A percentile compares a stretch with the other conserved stretches of the same genome.
phyloP scores from a whole-genome alignment of 495 filamentous ascomycete species.

The Penicillium subrubescens region DNA sequence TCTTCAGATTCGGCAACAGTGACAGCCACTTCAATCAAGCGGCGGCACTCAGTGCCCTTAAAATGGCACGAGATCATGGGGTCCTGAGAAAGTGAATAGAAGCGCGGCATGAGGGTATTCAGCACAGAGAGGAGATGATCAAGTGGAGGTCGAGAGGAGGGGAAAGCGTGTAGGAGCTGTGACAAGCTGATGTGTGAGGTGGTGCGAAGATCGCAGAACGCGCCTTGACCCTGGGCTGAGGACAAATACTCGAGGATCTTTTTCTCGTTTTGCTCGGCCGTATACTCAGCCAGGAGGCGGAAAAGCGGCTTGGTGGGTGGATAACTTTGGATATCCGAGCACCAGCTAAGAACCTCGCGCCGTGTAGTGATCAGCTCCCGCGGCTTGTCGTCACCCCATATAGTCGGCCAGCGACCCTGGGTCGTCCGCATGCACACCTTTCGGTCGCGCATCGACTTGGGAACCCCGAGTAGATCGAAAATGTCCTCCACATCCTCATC shows the following conservation, averaged over 20 bases:
- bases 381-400: constrained; percentile 91
- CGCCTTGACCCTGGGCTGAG: constrained; percentile 87
- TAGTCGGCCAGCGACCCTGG: constrained; percentile 90
- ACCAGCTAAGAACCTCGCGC: constrained; percentile 91
- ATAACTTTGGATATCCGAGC: constrained; percentile 88
- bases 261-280: constrained; percentile 76
- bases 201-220: constrained; percentile 94
- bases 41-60: constrained; percentile 69
- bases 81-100: constrained; percentile 97
- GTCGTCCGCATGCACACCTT: constrained; percentile 75
- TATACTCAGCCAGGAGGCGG: constrained; percentile 83
- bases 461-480: constrained; percentile 76
- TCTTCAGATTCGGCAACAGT: constrained; percentile 85
- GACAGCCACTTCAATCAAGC: constrained; percentile 91
- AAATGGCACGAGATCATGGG: constrained; percentile 77
- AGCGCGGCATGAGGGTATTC: constrained; percentile 89
- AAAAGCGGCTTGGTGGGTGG: constrained; percentile 87
- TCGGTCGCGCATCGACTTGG: constrained; percentile 77
- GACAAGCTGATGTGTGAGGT: constrained; percentile 79
- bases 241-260: constrained; percentile 83
- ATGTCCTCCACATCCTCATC: constrained; percentile 76
- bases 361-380: constrained; percentile 85
- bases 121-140: constrained; percentile 78
- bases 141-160: constrained; percentile 83
- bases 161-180: constrained; percentile 90